Base-by-base conservation (phyloP, 2,329 filamentous ascomycete genomes). In the Chaetomium sp. region DNA sequence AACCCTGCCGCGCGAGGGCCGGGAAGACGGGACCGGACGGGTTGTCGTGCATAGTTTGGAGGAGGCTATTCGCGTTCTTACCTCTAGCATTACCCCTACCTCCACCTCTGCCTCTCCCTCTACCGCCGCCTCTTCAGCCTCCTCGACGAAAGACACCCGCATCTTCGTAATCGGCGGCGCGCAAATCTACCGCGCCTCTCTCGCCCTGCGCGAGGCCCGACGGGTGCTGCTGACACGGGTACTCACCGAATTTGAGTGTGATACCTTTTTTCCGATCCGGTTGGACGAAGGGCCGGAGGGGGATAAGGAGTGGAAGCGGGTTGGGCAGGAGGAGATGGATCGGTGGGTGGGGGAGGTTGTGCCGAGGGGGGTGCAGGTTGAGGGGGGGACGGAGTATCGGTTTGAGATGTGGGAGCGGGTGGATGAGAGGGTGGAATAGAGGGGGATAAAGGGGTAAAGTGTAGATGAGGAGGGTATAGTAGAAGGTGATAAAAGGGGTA, bases 101-200 rank as follows among this genome's bases (percentile, higher is more conserved):
- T 2, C 35, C 32, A 3, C 27, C 10, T 10, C 34, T 9, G 4
- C 37, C 14, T 12, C 44, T 35, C 3, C 44, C 27, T n/a, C 44
- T 34, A 5, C 45, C 14, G 3, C 47, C 19, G 5, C 37, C 14
- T 4, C 14, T 36, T n/a, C 37, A 19, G 19, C 19, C 19, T 27
- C 19, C 19, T 27, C 19, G 19, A 27, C 19, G 19, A 27, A 27
- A 27, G 19, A 27, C 19, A 27, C 19, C 7, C 80, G 81, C 63
- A 78, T 90, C 3, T 97, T 91, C 70, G 81, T 97, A 44, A 96
- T 99, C 65, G 94, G 94, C 32, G 94, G 94, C 4, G 88, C 84
- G 54, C 87, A 91, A 73, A 86, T 97, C 61, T 99, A 97, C 71
- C 76, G 75, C 41, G 80, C 85, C 27, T 86, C 89, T 11, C 74